Conservation (phyloP, 2,329 filamentous ascomycete genomes). For the Niveomyces coronatus region DNA sequence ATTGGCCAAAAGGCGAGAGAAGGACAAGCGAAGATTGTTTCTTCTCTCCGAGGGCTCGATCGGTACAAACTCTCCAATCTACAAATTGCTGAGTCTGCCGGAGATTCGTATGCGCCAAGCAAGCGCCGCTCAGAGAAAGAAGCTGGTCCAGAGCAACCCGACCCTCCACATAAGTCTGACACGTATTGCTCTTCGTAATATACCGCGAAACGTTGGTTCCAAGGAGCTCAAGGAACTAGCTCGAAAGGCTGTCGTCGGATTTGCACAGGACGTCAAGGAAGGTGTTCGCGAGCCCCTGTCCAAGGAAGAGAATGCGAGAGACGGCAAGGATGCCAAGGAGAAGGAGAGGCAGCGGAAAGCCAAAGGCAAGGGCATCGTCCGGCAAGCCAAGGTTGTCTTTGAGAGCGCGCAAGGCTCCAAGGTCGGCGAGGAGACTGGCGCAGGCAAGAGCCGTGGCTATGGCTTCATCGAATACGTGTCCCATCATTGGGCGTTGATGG, state of each 20-base stretch:
- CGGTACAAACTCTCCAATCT: slow-evolving; percentile 64
- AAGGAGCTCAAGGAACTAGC: slow-evolving; percentile 89
- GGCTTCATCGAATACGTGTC: slow-evolving; percentile 96
- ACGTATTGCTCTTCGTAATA: slow-evolving; percentile 81
- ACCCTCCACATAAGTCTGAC: slow-evolving; percentile 81
- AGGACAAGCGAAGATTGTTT: slow-evolving; percentile 84
- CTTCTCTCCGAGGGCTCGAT: slow-evolving; percentile 82
- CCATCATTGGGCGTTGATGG: slow-evolving; percentile 91
- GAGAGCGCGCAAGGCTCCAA: slow-evolving; percentile 81
- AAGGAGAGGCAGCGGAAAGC: slow-evolving; percentile 70
- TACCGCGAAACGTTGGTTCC: slow-evolving; percentile 71
- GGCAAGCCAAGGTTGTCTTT: slow-evolving; percentile 90
- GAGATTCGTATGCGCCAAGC: slow-evolving; percentile 85
- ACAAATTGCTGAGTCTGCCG: slow-evolving; percentile 61
- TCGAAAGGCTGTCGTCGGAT: slow-evolving; percentile 85
- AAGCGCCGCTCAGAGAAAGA: slow-evolving; percentile 77
- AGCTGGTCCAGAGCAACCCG: slow-evolving; percentile 83
- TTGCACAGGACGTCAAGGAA: slow-evolving; percentile 78
- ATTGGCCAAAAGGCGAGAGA: slow-evolving; percentile 53
- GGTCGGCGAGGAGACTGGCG: slow-evolving; percentile 64
- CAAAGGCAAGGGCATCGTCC: slow-evolving; percentile 78
- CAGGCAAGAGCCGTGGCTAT: slow-evolving; percentile 80
- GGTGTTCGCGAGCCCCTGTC: slow-evolving; percentile 68
- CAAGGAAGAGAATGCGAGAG: slow-evolving; percentile 78
- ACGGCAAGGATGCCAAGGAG: slow-evolving; percentile 68